These are phyloP conservation scores for Tolypocladium nubicola DNA, from an alignment of 2,329 filamentous ascomycete genomes.

Conservation along the genomic window DNA sequence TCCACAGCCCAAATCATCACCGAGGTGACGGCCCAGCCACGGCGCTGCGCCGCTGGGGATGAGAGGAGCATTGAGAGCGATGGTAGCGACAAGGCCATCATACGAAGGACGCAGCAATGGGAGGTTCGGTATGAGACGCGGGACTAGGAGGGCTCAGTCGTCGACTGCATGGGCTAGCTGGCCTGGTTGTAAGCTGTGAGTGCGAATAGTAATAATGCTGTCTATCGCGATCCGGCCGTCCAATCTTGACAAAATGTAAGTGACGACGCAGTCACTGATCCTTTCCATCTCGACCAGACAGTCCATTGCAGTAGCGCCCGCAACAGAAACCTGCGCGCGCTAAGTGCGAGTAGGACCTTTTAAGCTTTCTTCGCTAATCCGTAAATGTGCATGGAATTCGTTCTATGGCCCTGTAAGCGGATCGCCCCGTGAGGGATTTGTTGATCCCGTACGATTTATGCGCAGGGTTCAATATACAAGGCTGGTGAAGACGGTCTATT, in stretches of 20 bases:
- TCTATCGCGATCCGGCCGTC: not conserved
- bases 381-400: too few species aligned
- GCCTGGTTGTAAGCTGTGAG: not conserved
- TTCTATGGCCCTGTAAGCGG: not conserved
- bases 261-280: not conserved
- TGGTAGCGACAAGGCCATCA: conserved; percentile 8
- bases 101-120: conserved; percentile 4
- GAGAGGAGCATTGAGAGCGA: conserved; percentile 6
- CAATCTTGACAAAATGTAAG: not conserved
- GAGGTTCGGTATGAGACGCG: conserved; percentile 3
- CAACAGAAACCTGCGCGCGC: not conserved
- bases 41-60: not conserved
- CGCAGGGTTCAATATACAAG: not conserved
- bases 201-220: not conserved
- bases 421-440: not conserved
- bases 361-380: not conserved
- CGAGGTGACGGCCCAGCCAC: not conserved
- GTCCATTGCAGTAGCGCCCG: not conserved
- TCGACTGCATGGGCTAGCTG: not conserved
- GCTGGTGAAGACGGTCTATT: not conserved
- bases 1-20: conserved; percentile 1
- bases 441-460: not conserved
- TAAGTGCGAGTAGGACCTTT: too few species aligned
- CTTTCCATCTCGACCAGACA: not conserved
- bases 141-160: not conserved